phyloP scores from a whole-genome alignment of 2,329 filamentous ascomycete species.

The Phyllosticta capitalensis region DNA sequence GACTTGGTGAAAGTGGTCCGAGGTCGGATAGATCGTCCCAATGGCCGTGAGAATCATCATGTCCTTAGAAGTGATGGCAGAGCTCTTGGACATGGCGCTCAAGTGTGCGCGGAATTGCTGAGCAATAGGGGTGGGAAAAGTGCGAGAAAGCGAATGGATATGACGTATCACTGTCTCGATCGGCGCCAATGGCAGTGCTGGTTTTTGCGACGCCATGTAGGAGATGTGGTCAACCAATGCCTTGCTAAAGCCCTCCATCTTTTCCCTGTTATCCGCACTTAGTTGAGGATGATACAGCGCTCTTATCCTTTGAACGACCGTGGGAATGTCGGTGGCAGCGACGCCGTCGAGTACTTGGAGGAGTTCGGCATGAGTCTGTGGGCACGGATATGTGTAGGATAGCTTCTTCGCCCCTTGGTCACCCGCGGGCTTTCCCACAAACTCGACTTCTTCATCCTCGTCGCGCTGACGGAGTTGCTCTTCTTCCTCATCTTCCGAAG shows the following conservation, averaged over 20 bases:
- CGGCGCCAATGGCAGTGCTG: slow-evolving; percentile 52
- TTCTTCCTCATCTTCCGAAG: slow-evolving; percentile 21
- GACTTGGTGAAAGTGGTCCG: slow-evolving; percentile 94
- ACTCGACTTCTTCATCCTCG: slow-evolving; percentile 39
- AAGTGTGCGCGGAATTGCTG: slow-evolving; percentile 70
- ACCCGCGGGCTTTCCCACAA: slow-evolving; percentile 35
- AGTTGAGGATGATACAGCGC: slow-evolving; percentile 88
- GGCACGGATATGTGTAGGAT: slow-evolving; percentile 80
- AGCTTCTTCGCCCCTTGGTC: slow-evolving; percentile 47
- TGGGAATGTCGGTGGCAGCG: slow-evolving; percentile 57
- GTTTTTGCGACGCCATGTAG: slow-evolving; percentile 44
- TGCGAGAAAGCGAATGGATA: slow-evolving; percentile 84
- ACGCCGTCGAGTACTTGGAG: slow-evolving; percentile 54
- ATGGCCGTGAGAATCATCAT: slow-evolving; percentile 76
- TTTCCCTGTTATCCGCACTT: slow-evolving; percentile 73
- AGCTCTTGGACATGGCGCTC: slow-evolving; percentile 42
- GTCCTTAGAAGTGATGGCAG: slow-evolving; percentile 57
- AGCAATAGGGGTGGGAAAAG: slow-evolving; percentile 68
- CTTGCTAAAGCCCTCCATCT: slow-evolving; percentile 59
- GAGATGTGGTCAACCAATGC: slow-evolving; percentile 58
- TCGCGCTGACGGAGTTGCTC: slow-evolving; percentile 26
- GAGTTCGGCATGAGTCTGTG: slow-evolving; percentile 66
- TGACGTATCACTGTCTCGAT: slow-evolving; percentile 79
- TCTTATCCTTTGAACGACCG: slow-evolving; percentile 78
- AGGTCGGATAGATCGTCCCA: slow-evolving; percentile 80